Conservation (phyloP, 192 early-diverging fungal genomes). For the Linnemannia exigua region DNA sequence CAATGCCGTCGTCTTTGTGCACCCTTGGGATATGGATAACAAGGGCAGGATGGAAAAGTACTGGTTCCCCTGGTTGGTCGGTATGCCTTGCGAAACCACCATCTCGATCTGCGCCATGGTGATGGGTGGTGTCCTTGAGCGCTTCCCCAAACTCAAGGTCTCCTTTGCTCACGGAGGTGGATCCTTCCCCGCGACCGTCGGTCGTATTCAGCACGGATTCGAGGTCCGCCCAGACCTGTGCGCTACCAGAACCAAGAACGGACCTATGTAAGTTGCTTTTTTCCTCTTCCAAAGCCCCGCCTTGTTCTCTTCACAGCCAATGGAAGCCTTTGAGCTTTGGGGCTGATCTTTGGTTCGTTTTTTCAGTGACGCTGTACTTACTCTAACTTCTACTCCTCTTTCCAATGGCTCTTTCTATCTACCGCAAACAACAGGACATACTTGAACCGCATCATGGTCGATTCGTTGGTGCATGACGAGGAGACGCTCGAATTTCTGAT, state of each 20-base stretch:
- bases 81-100: constrained; percentile 76
- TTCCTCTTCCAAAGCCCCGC: neutral
- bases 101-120: constrained; percentile 75
- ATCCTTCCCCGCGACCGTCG: constrained; percentile 74
- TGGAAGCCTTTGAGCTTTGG: neutral
- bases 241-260: constrained; percentile 67
- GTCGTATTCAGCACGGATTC: constrained; percentile 78
- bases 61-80: constrained; percentile 75
- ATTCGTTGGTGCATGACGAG: constrained; percentile 76
- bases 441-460: constrained; percentile 70
- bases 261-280: constrained; percentile 58
- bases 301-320: neutral
- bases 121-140: constrained; percentile 77
- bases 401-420: neutral
- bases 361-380: too few species aligned
- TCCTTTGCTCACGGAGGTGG: constrained; percentile 79
- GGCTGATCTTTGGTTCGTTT: neutral
- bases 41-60: constrained; percentile 76
- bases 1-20: constrained; percentile 72
- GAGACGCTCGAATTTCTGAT: constrained; percentile 73
- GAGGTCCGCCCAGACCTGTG: constrained; percentile 75
- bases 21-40: constrained; percentile 77
- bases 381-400: neutral
- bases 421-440: constrained; percentile 56
- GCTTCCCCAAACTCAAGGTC: constrained; percentile 71